Conservation (phyloP, 169 alveolate genomes). For the Plasmodium gaboni region DNA sequence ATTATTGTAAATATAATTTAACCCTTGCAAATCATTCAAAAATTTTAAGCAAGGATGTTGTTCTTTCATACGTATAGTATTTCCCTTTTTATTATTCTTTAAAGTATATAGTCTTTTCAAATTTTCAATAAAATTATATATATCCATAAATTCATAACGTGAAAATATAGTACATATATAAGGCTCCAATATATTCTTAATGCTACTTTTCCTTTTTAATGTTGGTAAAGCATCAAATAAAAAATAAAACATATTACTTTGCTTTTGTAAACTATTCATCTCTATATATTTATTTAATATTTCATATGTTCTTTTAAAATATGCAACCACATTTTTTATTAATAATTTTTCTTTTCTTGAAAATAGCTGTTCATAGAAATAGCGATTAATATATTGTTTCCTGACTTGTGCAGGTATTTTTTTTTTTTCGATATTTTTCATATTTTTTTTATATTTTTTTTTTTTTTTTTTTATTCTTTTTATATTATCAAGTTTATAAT, state of each 20-base stretch:
- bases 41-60: slow-evolving; percentile 31
- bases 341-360: slow-evolving; percentile 5
- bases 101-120: slow-evolving; percentile 58
- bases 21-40: slow-evolving; percentile 32
- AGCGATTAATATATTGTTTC: not conserved
- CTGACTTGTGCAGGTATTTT: not conserved
- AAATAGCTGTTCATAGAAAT: slow-evolving; percentile 1
- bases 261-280: slow-evolving; percentile 11
- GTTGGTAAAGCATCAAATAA: slow-evolving; percentile 70
- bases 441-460: not conserved
- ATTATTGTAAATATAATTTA: slow-evolving; percentile 54
- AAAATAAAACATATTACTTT: slow-evolving; percentile 63
- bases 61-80: slow-evolving; percentile 11
- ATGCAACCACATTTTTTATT: slow-evolving; percentile 13
- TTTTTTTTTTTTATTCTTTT: too few species aligned
- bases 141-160: slow-evolving; percentile 26
- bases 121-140: slow-evolving; percentile 52
- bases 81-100: slow-evolving; percentile 23
- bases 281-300: slow-evolving; percentile 53
- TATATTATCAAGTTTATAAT: too few species aligned
- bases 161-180: slow-evolving; percentile 15
- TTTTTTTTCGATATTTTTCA: not conserved
- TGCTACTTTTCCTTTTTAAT: not conserved
- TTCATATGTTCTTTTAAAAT: slow-evolving; percentile 26
- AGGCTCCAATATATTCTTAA: slow-evolving; percentile 27